These are phyloP conservation scores for Zygosaccharomyces sapae DNA, from an alignment of 1,139 yeast genomes.

Conservation along the genomic window DNA sequence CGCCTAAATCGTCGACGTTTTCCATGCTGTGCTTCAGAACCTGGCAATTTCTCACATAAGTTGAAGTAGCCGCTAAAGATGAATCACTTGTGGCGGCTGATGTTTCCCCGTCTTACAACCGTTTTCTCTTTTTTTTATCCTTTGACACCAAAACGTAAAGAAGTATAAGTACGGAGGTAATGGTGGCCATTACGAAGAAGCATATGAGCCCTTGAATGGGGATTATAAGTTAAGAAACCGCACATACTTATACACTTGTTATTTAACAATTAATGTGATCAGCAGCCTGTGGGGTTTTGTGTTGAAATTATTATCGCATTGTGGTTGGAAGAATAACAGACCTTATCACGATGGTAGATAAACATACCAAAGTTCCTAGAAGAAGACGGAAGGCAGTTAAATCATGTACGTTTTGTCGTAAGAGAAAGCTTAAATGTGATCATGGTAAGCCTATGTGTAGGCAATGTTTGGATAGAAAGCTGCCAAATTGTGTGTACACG, in stretches of 20 bases:
- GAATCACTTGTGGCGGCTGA: background rate
- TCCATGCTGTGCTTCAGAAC: background rate
- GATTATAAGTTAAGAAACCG: too few relatives aligned
- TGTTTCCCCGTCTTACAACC: conserved; percentile 1
- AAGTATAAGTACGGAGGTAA: background rate
- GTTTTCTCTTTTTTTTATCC: background rate
- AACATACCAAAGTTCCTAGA: conserved; percentile 8
- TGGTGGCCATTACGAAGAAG: background rate
- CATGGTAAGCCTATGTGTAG: conserved; percentile 29
- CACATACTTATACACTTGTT: too few relatives aligned
- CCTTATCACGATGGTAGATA: conserved; percentile 1
- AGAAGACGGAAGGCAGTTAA: conserved; percentile 26
- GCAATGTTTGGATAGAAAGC: conserved; percentile 26
- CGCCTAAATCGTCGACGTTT: background rate
- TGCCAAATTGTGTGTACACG: conserved; percentile 27
- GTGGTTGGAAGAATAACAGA: too few relatives aligned
- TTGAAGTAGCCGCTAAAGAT: background rate
- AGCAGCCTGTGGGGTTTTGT: too few relatives aligned
- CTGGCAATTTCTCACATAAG: too few relatives aligned
- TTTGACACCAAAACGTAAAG: background rate
- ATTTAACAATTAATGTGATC: too few relatives aligned
- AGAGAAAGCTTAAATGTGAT: conserved; percentile 34
- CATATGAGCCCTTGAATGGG: too few relatives aligned
- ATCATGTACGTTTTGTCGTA: conserved; percentile 34
- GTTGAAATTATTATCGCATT: too few relatives aligned